phyloP scores from a whole-genome alignment of 1,284 basidiomycete genomes.

The Cronartium ribicola region DNA sequence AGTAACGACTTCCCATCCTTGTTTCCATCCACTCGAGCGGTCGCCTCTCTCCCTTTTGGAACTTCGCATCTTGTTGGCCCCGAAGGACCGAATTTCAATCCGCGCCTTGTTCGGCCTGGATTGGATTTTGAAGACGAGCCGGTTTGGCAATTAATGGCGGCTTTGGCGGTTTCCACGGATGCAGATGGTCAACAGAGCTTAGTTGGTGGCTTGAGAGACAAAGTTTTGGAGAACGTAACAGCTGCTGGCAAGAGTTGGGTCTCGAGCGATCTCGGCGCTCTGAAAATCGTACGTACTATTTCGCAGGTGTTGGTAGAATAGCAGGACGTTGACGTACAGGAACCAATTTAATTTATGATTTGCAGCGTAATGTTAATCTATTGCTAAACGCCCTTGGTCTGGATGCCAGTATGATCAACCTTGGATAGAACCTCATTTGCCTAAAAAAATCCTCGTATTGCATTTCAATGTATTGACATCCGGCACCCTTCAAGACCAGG shows the following conservation, averaged over 20 bases:
- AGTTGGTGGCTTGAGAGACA: constrained; percentile 80
- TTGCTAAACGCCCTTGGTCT: constrained; percentile 77
- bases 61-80: constrained; percentile 53
- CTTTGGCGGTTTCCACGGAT: constrained; percentile 77
- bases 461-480: no score
- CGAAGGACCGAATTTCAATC: constrained; percentile 42
- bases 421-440: background rate
- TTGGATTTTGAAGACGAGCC: constrained; percentile 76
- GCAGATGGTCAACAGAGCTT: constrained; percentile 76
- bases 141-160: constrained; percentile 85
- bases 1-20: constrained; percentile 69
- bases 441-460: no score
- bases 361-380: constrained; percentile 67
- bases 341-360: background rate
- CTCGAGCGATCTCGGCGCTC: constrained; percentile 46
- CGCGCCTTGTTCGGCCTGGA: constrained; percentile 47
- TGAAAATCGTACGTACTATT: constrained; percentile 24
- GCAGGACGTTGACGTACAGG: constrained; percentile 22
- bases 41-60: constrained; percentile 58
- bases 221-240: constrained; percentile 79
- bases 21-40: constrained; percentile 82
- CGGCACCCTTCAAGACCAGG: no score
- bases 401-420: constrained; percentile 58
- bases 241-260: constrained; percentile 70
- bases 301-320: constrained; percentile 29